A percentile compares a stretch with the other conserved stretches of the same genome.
Conservation (phyloP, 108 stramenopile species). For the Pseudonitzschia multistriata region DNA sequence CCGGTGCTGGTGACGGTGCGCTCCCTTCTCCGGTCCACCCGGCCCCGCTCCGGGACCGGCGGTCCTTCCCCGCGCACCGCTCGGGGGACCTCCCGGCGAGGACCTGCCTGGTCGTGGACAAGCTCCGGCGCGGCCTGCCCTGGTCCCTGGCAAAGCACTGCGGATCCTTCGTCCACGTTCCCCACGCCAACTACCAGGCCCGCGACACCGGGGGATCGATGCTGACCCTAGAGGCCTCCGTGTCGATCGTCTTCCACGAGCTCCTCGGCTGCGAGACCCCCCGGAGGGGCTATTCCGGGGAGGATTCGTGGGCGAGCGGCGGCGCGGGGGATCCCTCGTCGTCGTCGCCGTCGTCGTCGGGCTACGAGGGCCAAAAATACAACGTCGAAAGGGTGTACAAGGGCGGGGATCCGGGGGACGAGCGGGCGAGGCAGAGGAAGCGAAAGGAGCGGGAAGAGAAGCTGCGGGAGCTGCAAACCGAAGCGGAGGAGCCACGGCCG, state of each 20-base stretch:
- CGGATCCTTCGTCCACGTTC: slow-evolving; percentile 72
- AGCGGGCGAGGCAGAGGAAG: background rate
- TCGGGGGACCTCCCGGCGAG: slow-evolving; percentile 5
- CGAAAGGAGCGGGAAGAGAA: slow-evolving; percentile 22
- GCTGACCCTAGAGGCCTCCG: slow-evolving; percentile 56
- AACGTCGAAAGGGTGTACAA: slow-evolving; percentile 27
- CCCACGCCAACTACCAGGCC: slow-evolving; percentile 31
- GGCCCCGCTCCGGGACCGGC: background rate
- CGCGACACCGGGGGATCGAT: slow-evolving; percentile 10
- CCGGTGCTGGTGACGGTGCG: no score
- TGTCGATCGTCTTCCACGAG: slow-evolving; percentile 77
- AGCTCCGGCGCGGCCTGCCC: slow-evolving; percentile 50
- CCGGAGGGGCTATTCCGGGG: background rate
- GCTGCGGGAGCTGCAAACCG: background rate
- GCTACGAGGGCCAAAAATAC: slow-evolving; percentile 56
- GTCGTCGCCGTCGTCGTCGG: background rate
- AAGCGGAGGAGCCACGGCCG: background rate
- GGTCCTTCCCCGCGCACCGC: slow-evolving; percentile 23
- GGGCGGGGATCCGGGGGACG: slow-evolving; percentile 17
- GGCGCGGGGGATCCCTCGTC: background rate
- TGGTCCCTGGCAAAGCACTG: slow-evolving; percentile 55
- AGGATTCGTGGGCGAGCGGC: no score
- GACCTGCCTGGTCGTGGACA: slow-evolving; percentile 31
- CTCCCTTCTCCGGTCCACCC: no score
- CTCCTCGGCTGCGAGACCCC: slow-evolving; percentile 21